A percentile compares a stretch with the other conserved stretches of the same genome.
phyloP scores from a whole-genome alignment of 371 early-diverging fungal genomes.

The Rhizopus stolonifer region DNA sequence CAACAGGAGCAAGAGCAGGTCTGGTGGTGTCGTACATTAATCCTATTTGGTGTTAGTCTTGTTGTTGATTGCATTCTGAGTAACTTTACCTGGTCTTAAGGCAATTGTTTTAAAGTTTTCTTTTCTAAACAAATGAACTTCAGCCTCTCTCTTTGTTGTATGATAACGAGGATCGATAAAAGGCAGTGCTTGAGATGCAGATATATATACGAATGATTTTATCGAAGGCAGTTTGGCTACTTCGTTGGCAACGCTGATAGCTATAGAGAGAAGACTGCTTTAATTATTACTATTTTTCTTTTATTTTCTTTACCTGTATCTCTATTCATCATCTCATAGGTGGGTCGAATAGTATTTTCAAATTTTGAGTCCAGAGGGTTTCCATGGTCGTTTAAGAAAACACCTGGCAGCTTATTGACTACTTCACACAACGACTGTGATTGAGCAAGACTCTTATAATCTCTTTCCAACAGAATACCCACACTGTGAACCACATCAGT shows the following conservation, averaged over 20 bases:
- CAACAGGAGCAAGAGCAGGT: constrained; percentile 61
- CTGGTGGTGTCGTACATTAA: constrained; percentile 64
- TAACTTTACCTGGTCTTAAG: constrained; percentile 61
- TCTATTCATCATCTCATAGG: constrained; percentile 69
- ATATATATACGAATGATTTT: constrained; percentile 67
- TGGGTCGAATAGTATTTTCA: constrained; percentile 20
- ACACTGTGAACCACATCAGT: constrained; percentile 72
- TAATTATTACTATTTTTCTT: too few species aligned
- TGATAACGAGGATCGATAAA: constrained; percentile 71
- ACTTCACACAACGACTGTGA: constrained; percentile 47
- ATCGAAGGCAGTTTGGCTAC: constrained; percentile 48
- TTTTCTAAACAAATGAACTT: constrained; percentile 52
- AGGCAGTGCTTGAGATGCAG: constrained; percentile 68
- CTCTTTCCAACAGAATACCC: constrained; percentile 68
- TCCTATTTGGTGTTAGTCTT: constrained; percentile 24
- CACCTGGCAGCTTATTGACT: constrained; percentile 20
- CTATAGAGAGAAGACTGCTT: constrained; percentile 26
- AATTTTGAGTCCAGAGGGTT: constrained; percentile 40
- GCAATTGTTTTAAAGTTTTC: constrained; percentile 60
- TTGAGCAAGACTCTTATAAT: constrained; percentile 66
- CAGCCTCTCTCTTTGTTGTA: constrained; percentile 77
- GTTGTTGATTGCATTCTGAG: not conserved
- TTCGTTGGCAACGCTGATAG: constrained; percentile 52
- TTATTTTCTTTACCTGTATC: constrained; percentile 59
- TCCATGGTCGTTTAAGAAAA: constrained; percentile 37